Percentiles rank a stretch among this genome's conserved stretches.
These are phyloP conservation scores for Termitomyces sp. DNA, from an alignment of 768 basidiomycete species.

Conservation along the genomic window DNA sequence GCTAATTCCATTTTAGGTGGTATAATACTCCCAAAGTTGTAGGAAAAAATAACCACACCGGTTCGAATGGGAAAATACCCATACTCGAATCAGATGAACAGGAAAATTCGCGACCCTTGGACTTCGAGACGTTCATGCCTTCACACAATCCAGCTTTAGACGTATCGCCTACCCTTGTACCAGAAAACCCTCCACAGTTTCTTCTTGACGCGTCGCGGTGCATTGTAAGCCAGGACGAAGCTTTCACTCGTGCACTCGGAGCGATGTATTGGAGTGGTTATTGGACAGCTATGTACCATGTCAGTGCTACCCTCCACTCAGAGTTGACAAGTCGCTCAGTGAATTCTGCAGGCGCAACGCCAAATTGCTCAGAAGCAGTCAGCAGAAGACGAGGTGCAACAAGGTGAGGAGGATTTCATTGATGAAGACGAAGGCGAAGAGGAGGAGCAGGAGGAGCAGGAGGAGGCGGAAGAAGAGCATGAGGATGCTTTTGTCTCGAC, in stretches of 20 bases:
- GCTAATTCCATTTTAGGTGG: constrained; percentile 50
- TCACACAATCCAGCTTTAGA: constrained; percentile 62
- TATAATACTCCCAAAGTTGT: constrained; percentile 55
- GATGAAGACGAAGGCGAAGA: constrained; percentile 13
- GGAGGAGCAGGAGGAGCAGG: constrained; percentile 25
- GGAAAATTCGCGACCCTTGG: constrained; percentile 52
- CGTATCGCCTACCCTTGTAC: constrained; percentile 16
- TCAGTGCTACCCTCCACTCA: constrained; percentile 26
- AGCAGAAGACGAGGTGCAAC: constrained; percentile 15
- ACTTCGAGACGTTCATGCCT: constrained; percentile 71
- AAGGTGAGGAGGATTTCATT: constrained; percentile 11
- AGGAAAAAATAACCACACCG: not conserved
- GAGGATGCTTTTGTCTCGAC: constrained; percentile 32
- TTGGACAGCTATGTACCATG: constrained; percentile 85
- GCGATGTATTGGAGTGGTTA: constrained; percentile 89
- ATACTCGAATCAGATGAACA: constrained; percentile 4
- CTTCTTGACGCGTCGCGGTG: constrained; percentile 28
- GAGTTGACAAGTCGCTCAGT: not conserved
- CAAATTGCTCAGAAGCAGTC: constrained; percentile 16
- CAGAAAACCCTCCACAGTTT: constrained; percentile 22
- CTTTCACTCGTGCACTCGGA: constrained; percentile 67
- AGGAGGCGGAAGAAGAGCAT: constrained; percentile 24
- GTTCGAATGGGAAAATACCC: not conserved
- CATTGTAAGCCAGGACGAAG: constrained; percentile 64
- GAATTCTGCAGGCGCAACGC: constrained; percentile 28